Percentiles rank a stretch among this genome's conserved stretches.
These are phyloP conservation scores for Spatholobus suberectus DNA, from an alignment of 306 rosid genomes.

Conservation along the genomic window DNA sequence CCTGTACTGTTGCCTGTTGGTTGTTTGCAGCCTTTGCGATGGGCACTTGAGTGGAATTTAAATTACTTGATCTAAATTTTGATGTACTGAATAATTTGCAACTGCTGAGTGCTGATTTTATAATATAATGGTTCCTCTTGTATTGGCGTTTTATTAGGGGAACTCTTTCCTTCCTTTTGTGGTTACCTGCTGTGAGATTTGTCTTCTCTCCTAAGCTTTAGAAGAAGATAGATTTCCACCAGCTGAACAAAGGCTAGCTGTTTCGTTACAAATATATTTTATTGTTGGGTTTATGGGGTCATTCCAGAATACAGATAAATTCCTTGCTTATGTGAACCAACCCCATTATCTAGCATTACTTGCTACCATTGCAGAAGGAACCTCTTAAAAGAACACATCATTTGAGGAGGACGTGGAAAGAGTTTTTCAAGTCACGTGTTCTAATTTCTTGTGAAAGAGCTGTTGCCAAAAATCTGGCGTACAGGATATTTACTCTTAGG, in stretches of 20 bases:
- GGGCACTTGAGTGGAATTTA: slow-evolving; percentile 39
- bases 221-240: slow-evolving; percentile 25
- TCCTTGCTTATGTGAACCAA: neutral
- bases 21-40: slow-evolving; percentile 41
- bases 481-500: neutral
- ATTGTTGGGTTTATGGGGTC: neutral
- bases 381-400: neutral
- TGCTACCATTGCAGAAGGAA: neutral
- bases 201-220: neutral
- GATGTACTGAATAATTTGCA: slow-evolving; percentile 55
- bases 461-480: neutral
- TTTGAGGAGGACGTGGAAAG: neutral
- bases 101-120: slow-evolving; percentile 23
- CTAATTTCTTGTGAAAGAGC: neutral
- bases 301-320: neutral
- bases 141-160: neutral
- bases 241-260: slow-evolving; percentile 5
- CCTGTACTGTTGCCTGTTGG: slow-evolving; percentile 39
- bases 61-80: slow-evolving; percentile 52
- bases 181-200: neutral
- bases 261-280: neutral
- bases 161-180: neutral
- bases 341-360: neutral
- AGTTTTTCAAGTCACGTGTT: neutral
- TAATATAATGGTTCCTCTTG: slow-evolving; percentile 20